A percentile compares a stretch with the other conserved stretches of the same genome.
These are phyloP conservation scores for Perkinsus marinus DNA, from an alignment of 169 alveolate genomes.

Conservation along the genomic window DNA sequence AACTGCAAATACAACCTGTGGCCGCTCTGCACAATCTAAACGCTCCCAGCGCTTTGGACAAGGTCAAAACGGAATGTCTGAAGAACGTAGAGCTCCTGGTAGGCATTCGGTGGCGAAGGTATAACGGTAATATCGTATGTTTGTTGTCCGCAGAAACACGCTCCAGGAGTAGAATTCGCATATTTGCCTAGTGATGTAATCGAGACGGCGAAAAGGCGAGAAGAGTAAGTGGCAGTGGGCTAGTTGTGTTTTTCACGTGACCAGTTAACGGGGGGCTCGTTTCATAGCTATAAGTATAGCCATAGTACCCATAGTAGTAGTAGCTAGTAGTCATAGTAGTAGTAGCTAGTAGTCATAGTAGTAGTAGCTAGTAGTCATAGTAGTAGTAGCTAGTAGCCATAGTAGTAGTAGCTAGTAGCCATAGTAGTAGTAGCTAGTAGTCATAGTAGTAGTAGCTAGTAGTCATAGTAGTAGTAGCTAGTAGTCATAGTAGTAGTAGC, in stretches of 20 bases:
- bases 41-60: slow-evolving; percentile 81
- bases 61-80: slow-evolving; percentile 68
- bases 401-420: too few relatives aligned
- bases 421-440: too few relatives aligned
- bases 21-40: slow-evolving; percentile 73
- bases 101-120: not conserved
- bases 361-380: too few relatives aligned
- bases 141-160: slow-evolving; percentile 45
- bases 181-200: slow-evolving; percentile 73
- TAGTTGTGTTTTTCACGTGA: not conserved
- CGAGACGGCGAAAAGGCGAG: slow-evolving; percentile 4
- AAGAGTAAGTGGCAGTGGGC: not conserved
- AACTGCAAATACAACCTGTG: slow-evolving; percentile 56
- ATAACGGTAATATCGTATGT: not conserved
- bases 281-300: too few relatives aligned
- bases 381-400: too few relatives aligned
- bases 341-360: too few relatives aligned
- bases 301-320: too few relatives aligned
- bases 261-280: too few relatives aligned
- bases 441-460: too few relatives aligned
- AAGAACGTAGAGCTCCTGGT: slow-evolving; percentile 79
- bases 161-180: slow-evolving; percentile 82
- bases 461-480: too few relatives aligned
- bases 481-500: too few relatives aligned
- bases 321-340: too few relatives aligned